Evolutionary conservation across 140 eudicot genomes (phyloP).

Genomic region (Cichorium intybus): DNA sequence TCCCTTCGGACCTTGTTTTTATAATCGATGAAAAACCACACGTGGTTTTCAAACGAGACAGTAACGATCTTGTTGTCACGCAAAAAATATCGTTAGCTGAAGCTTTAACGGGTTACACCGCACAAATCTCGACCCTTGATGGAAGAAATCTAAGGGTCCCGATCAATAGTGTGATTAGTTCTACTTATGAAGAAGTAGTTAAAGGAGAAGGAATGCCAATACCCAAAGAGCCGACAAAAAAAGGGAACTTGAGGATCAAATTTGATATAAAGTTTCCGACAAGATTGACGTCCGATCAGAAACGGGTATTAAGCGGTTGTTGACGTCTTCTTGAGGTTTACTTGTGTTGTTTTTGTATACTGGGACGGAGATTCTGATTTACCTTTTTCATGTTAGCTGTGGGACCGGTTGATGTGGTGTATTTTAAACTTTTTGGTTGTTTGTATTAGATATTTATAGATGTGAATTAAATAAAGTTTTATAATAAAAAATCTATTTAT

Average conservation of each 20-base stretch:
- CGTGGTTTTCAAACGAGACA: slow-evolving; percentile 68
- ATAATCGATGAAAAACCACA: slow-evolving; percentile 93
- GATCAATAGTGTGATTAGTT: slow-evolving; percentile 53
- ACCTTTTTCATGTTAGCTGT: neutral
- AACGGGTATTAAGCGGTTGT: slow-evolving; percentile 67
- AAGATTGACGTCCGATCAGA: slow-evolving; percentile 80
- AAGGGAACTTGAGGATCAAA: slow-evolving; percentile 70
- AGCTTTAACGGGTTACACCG: slow-evolving; percentile 75
- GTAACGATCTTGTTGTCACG: slow-evolving; percentile 74
- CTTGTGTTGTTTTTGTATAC: neutral
- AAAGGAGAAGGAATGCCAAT: slow-evolving; percentile 98
- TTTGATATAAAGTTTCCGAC: slow-evolving; percentile 81
- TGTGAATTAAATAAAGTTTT: too few species aligned
- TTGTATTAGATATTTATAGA: slow-evolving; percentile 19
- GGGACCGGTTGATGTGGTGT: neutral
- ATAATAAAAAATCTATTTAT: too few species aligned
- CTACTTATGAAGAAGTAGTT: slow-evolving; percentile 74
- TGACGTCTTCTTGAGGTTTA: slow-evolving; percentile 48
- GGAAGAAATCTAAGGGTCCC: slow-evolving; percentile 64
- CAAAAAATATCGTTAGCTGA: slow-evolving; percentile 80
- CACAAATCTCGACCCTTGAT: slow-evolving; percentile 83
- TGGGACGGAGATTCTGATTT: neutral
- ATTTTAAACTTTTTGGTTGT: neutral
- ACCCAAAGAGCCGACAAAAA: slow-evolving; percentile 72
- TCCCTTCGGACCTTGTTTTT: slow-evolving; percentile 88